Evolutionary conservation across 805 yeast genomes (phyloP).

Genomic region (Nakazawaea siamensis): DNA sequence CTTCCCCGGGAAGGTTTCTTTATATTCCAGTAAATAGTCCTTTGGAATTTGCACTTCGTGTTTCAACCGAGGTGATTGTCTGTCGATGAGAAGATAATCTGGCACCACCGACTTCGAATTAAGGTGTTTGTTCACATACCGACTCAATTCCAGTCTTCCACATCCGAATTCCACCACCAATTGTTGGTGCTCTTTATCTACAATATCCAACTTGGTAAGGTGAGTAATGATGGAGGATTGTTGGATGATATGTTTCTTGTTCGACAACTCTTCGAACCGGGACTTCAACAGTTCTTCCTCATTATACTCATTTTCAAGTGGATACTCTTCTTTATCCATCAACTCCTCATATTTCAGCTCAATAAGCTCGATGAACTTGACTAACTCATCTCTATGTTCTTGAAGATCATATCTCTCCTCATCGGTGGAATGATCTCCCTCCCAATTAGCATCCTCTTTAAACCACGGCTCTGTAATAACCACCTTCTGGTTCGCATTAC

Average conservation of each 20-base stretch:
- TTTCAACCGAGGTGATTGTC: conserved; percentile 73
- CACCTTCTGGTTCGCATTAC: conserved; percentile 36
- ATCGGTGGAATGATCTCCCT: neutral
- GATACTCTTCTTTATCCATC: conserved; percentile 7
- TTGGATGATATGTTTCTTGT: conserved; percentile 73
- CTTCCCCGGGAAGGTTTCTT: conserved; percentile 15
- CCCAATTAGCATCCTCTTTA: conserved; percentile 35
- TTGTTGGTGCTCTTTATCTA: conserved; percentile 27
- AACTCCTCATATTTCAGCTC: conserved; percentile 10
- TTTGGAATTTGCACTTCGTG: conserved; percentile 58
- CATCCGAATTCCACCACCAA: conserved; percentile 74
- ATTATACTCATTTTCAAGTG: conserved; percentile 14
- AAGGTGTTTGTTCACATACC: conserved; percentile 41
- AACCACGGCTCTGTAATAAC: conserved; percentile 40
- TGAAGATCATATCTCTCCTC: neutral
- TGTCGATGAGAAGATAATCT: conserved; percentile 55
- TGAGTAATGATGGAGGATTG: conserved; percentile 77
- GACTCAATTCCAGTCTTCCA: conserved; percentile 78
- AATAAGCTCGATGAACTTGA: conserved; percentile 14
- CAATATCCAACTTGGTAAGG: conserved; percentile 31
- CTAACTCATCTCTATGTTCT: conserved; percentile 17
- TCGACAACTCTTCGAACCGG: conserved; percentile 41
- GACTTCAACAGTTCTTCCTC: conserved; percentile 25
- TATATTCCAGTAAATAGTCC: conserved; percentile 29
- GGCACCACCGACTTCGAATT: conserved; percentile 8